Base-by-base conservation (phyloP, 139 green algal genomes). In the Yamagishiella unicocca region DNA sequence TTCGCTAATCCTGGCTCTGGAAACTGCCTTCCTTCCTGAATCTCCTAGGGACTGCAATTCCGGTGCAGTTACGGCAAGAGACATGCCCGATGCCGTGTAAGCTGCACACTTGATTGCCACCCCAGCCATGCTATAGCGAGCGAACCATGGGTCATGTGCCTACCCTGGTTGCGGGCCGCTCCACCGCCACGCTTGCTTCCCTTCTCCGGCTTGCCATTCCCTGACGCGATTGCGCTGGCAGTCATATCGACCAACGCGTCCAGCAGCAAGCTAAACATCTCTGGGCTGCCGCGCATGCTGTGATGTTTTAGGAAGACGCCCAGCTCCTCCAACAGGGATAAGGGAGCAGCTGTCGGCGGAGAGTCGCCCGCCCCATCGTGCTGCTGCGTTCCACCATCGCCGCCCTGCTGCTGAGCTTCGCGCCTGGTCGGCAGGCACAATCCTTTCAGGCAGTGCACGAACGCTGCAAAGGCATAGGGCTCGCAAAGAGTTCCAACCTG, bases 401-500 rank as follows among this genome's bases (percentile, higher is more conserved):
- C 75, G 4, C 29, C 50, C 33, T 77, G 71, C 35, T 89, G 73
- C n/a, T 58, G n/a, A n/a, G 46, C 62, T 40, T 84, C 37, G 40
- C 37, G 31, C 55, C n/a, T 61, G 29, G n/a, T 31, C 22, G 76
- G 76, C 55, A 76, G 53, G 84, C 55, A 62, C 17, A 78, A 31
- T 38, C 45, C 27, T 31, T 84, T 84, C 2, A 90, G n/a, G 58
- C 77, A 73, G n/a, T 90, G 77, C 0, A 90, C 31, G 17, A 90
- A 83, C 1, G 64, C 78, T 2, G 68, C 43, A 46, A 90, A 90
- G 9, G 78, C 83, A 68, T 87, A 90, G 2, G 86, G 86, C 46
- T 90, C 86, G 33, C 75, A 90, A 0, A 90, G 76, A 25, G 71
- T 90, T 4, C 77, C 82, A 9, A 82, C 82, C 82, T 91, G 82